Evolutionary conservation across 768 basidiomycete genomes (phyloP).

Genomic region (Lentinula edodes): DNA sequence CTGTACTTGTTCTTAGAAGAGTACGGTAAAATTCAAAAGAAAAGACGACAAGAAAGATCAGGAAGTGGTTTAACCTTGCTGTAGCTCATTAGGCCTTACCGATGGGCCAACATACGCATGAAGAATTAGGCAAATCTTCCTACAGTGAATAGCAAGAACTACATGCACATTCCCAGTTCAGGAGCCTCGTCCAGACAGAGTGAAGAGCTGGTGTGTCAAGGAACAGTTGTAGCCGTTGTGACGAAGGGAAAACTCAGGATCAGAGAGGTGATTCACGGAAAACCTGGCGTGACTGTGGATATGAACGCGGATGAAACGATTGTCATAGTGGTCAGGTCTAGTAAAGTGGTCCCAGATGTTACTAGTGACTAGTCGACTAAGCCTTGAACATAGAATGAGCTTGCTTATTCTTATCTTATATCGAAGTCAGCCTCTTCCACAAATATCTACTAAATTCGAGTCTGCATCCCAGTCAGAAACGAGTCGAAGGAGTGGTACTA

Average conservation of each 20-base stretch:
- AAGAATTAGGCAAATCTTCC: not conserved
- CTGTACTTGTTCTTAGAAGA: too few species aligned
- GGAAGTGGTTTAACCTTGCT: too few species aligned
- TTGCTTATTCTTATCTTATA: too few species aligned
- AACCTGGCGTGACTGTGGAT: not conserved
- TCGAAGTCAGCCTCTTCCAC: too few species aligned
- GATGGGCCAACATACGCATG: not conserved
- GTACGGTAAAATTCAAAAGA: too few species aligned
- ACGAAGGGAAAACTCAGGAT: too few species aligned
- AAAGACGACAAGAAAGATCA: too few species aligned
- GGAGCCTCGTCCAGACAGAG: too few species aligned
- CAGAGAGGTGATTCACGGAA: not conserved
- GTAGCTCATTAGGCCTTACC: too few species aligned
- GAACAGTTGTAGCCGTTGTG: not conserved
- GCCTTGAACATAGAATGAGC: not conserved
- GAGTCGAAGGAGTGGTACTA: too few species aligned
- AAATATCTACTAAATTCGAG: too few species aligned
- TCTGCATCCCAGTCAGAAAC: too few species aligned
- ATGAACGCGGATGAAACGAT: not conserved
- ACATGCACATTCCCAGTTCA: not conserved
- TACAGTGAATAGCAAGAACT: not conserved
- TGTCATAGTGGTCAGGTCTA: not conserved
- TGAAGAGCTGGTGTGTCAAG: not conserved
- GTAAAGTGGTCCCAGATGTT: not conserved
- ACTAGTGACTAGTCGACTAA: not conserved